phyloP scores from a whole-genome alignment of 148 eudicot genomes.

The Bassia scoparia region DNA sequence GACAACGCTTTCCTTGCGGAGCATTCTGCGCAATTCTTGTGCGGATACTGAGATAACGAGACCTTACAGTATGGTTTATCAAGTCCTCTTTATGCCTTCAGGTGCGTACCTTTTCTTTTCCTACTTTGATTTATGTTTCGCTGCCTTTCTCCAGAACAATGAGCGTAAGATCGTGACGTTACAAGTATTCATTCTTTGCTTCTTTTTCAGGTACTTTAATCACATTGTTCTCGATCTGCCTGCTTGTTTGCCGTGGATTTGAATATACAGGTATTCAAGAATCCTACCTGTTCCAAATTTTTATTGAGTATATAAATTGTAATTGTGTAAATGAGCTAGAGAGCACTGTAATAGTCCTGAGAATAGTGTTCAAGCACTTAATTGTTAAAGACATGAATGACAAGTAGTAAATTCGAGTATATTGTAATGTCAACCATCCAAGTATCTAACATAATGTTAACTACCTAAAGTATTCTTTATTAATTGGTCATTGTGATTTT shows the following conservation, averaged over 20 bases:
- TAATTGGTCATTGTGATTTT: no score
- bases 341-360: no score
- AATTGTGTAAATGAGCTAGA: no score
- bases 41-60: constrained; percentile 67
- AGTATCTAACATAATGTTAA: no score
- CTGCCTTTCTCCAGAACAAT: no score
- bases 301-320: neutral
- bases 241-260: constrained; percentile 91
- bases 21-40: constrained; percentile 74
- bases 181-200: no score
- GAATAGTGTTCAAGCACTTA: no score
- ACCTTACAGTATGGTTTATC: constrained; percentile 66
- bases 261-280: constrained; percentile 65
- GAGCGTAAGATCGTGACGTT: no score
- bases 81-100: constrained; percentile 54
- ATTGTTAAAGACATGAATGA: no score
- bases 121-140: neutral
- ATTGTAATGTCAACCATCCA: no score
- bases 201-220: constrained; percentile 64
- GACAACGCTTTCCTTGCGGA: constrained; percentile 86
- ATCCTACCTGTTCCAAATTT: neutral
- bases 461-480: no score
- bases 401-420: no score
- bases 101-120: constrained; percentile 33
- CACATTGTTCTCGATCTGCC: constrained; percentile 70